Evolutionary conservation across 768 basidiomycete species (phyloP), one percentile per base, ranked within the genome.

Genomic region (Mycena albidolilacea): DNA sequence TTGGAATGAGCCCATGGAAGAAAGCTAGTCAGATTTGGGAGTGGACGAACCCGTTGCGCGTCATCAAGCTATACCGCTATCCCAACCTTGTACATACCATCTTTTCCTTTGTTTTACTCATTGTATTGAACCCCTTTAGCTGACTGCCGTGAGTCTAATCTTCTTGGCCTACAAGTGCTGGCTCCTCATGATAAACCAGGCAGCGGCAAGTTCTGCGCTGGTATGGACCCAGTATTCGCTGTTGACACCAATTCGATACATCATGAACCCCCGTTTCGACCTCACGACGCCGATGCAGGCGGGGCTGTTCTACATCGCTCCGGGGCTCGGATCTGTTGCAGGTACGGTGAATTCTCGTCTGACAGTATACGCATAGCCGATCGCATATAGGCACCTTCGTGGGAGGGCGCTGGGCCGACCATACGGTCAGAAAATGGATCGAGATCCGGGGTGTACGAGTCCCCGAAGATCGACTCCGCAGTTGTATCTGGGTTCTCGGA

Each of bases 161-260:
- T 30, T 30, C 30, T 30, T 30, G 30, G 30, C 30, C 30, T 30
- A 30, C 1, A 30, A 2, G 30, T 30, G 30, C 30, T 59, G 38
- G 3, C 10, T 55, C 23, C 30, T 41, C 21, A 44, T 23, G 7
- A 38, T 48, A 37, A 10, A 1, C 39, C 50, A 64, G 74, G 30
- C 75, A 6, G 37, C 57, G 6, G 75, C 17, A 1, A 59, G 64
- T 7, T 70, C 71, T 9, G 71, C 75, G 9, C 69, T 76, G 3
- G 69, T 76, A 10, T 76, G 75, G 75, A 76, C 67, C 46, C 67
- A 64, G 71, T 76, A 76, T 62, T 72, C 71, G 7, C 62, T 76
- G 0, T 62, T 76, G 17, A 76, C 75, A 2, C 75, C 75, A 0
- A 76, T 76, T n/a, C 71, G 75, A 8, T 76, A 76, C 41, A 73